A percentile compares a stretch with the other conserved stretches of the same genome.
These are phyloP conservation scores for Colletotrichum orchidophilum DNA, from an alignment of 2,329 filamentous ascomycete species.

Conservation along the genomic window DNA sequence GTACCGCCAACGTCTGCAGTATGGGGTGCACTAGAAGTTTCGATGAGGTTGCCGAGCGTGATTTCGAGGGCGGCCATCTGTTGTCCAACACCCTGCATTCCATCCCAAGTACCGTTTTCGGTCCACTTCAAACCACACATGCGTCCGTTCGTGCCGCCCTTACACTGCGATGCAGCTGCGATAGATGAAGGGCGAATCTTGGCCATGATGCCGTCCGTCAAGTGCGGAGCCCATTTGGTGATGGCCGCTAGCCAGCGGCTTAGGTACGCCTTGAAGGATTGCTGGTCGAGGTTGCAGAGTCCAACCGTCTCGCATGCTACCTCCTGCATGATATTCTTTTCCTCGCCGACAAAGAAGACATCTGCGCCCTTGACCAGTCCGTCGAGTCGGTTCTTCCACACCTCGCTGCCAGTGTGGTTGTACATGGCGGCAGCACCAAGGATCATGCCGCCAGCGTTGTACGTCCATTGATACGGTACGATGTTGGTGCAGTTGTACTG, in stretches of 20 bases:
- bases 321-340: slow-evolving; percentile 70
- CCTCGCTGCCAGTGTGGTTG: slow-evolving; percentile 62
- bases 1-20: slow-evolving; percentile 67
- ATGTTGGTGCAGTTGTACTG: slow-evolving; percentile 65
- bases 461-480: slow-evolving; percentile 73
- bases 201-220: slow-evolving; percentile 60
- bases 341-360: slow-evolving; percentile 63
- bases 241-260: slow-evolving; percentile 69
- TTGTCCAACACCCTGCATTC: slow-evolving; percentile 70
- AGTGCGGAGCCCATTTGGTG: slow-evolving; percentile 71
- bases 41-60: slow-evolving; percentile 68
- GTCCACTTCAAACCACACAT: slow-evolving; percentile 72
- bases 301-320: slow-evolving; percentile 70
- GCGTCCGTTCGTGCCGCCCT: slow-evolving; percentile 63
- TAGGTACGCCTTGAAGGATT: slow-evolving; percentile 72
- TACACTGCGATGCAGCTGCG: slow-evolving; percentile 66
- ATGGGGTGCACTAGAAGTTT: slow-evolving; percentile 47
- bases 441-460: slow-evolving; percentile 74
- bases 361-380: slow-evolving; percentile 63
- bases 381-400: slow-evolving; percentile 68
- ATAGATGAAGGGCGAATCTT: slow-evolving; percentile 64
- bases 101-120: slow-evolving; percentile 63
- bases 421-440: slow-evolving; percentile 75
- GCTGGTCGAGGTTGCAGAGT: slow-evolving; percentile 69
- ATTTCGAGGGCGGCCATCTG: slow-evolving; percentile 77